Conservation (phyloP, 1,139 yeast genomes). For the Maudiozyma humilis region DNA sequence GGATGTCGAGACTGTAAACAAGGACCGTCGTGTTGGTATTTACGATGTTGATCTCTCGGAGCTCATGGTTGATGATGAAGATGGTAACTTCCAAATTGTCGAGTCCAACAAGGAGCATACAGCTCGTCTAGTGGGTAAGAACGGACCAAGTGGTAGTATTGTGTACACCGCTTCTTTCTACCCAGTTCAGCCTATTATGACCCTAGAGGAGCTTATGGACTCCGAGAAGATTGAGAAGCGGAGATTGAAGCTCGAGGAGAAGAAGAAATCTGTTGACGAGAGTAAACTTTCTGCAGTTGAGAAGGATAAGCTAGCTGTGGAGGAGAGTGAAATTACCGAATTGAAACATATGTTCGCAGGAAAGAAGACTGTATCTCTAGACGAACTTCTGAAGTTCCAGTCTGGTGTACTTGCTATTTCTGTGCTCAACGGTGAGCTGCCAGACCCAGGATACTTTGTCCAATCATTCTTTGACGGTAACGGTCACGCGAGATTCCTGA, state of each 20-base stretch:
- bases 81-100: slow-evolving; percentile 52
- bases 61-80: slow-evolving; percentile 55
- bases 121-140: slow-evolving; percentile 53
- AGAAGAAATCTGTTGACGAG: slow-evolving; percentile 24
- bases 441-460: slow-evolving; percentile 49
- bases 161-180: slow-evolving; percentile 70
- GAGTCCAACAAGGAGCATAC: slow-evolving; percentile 49
- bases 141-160: slow-evolving; percentile 75
- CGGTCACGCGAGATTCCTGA: slow-evolving; percentile 52
- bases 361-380: slow-evolving; percentile 53
- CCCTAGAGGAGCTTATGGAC: slow-evolving; percentile 62
- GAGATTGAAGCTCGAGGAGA: slow-evolving; percentile 29
- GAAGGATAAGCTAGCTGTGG: slow-evolving; percentile 23
- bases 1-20: slow-evolving; percentile 73
- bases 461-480: slow-evolving; percentile 71
- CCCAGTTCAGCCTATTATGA: slow-evolving; percentile 70
- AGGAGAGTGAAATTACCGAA: slow-evolving; percentile 33
- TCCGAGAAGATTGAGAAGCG: slow-evolving; percentile 39
- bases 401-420: slow-evolving; percentile 74
- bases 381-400: slow-evolving; percentile 52
- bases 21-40: slow-evolving; percentile 81
- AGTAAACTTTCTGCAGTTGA: slow-evolving; percentile 27
- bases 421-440: slow-evolving; percentile 49
- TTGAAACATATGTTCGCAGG: slow-evolving; percentile 35
- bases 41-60: slow-evolving; percentile 62